Conservation (phyloP, 192 early-diverging fungal genomes). For the Spizellomyces punctatus region DNA sequence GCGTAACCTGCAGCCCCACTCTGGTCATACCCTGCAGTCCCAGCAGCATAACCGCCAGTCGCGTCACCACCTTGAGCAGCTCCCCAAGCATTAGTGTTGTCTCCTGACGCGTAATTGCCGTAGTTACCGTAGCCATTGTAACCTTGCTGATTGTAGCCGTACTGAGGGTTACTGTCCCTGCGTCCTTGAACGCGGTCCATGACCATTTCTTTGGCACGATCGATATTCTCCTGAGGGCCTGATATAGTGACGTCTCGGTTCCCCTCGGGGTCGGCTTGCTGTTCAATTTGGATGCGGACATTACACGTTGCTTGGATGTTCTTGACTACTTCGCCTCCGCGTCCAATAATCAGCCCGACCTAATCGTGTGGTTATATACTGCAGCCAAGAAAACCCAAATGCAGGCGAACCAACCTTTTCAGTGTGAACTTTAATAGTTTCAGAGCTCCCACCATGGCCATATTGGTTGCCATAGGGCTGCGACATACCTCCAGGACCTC, state of each 20-base stretch:
- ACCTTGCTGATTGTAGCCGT: neutral
- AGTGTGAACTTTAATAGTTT: slow-evolving; percentile 55
- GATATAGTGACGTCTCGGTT: slow-evolving; percentile 46
- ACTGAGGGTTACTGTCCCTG: neutral
- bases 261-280: slow-evolving; percentile 36
- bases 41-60: slow-evolving; percentile 16
- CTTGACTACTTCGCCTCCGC: slow-evolving; percentile 76
- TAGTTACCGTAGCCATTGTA: neutral
- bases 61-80: slow-evolving; percentile 6
- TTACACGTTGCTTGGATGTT: slow-evolving; percentile 74
- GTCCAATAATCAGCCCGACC: slow-evolving; percentile 81
- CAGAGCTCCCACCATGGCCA: slow-evolving; percentile 15
- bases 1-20: slow-evolving; percentile 5
- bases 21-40: slow-evolving; percentile 9
- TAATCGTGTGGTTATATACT: slow-evolving; percentile 18
- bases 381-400: slow-evolving; percentile 41
- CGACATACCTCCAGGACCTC: neutral
- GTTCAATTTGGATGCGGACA: slow-evolving; percentile 72
- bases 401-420: slow-evolving; percentile 49
- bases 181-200: slow-evolving; percentile 29
- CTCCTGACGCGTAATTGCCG: neutral
- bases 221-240: slow-evolving; percentile 42
- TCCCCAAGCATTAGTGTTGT: too few species aligned
- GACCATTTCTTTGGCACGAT: slow-evolving; percentile 45
- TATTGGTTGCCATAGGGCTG: too few species aligned